Evolutionary conservation across 2,329 filamentous ascomycete species (phyloP).

Genomic region (Sarocladium kiliense): DNA sequence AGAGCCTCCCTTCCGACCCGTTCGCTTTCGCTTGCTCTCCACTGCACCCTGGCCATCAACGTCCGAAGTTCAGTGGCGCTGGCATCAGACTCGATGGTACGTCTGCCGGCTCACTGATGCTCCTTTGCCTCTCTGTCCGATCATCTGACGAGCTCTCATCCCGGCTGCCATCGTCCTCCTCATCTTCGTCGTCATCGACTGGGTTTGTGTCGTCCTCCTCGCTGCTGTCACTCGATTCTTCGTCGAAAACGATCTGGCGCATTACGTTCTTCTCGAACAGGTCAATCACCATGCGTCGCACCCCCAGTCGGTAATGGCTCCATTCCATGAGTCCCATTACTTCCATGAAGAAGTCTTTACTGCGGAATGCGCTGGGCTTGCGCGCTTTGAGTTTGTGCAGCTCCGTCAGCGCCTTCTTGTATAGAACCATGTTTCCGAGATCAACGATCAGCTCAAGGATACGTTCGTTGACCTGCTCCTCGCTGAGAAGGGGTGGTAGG

Average conservation of each 20-base stretch:
- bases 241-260: conserved; percentile 73
- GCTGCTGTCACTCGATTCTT: conserved; percentile 60
- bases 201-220: conserved; percentile 25
- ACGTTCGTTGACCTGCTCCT: conserved; percentile 64
- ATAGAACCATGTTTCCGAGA: conserved; percentile 87
- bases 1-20: background rate
- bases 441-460: conserved; percentile 84
- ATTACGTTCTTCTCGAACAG: conserved; percentile 90
- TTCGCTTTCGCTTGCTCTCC: too few relatives aligned
- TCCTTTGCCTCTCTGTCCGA: conserved; percentile 54
- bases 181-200: too few relatives aligned
- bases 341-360: conserved; percentile 74
- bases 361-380: conserved; percentile 69
- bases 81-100: conserved; percentile 27
- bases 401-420: conserved; percentile 80
- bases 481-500: conserved; percentile 42
- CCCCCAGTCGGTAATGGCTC: conserved; percentile 82
- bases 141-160: conserved; percentile 41
- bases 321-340: conserved; percentile 80
- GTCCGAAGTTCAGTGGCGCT: conserved; percentile 26
- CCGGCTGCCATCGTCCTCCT: conserved; percentile 29
- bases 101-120: conserved; percentile 39
- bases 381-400: conserved; percentile 73
- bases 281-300: conserved; percentile 86
- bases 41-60: conserved; percentile 14